Evolutionary conservation across 208 protist genomes (phyloP), one percentile per base, ranked within the genome.

Genomic region (Acanthamoeba lenticulata): DNA sequence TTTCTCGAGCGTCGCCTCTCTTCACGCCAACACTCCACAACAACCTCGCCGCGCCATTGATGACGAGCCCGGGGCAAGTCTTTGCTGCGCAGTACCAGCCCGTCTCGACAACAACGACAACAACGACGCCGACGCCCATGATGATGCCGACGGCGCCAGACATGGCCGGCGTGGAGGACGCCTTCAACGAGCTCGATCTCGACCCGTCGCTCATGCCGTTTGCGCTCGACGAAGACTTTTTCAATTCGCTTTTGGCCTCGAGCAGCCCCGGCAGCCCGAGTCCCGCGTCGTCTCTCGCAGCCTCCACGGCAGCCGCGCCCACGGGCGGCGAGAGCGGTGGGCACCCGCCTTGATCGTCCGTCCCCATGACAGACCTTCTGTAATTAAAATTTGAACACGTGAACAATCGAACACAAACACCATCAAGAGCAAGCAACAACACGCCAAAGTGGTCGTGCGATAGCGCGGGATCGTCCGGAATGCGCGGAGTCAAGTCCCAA

Each of bases 81-180:
- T 27, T 27, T 27, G 55, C 55, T 13, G 24, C 55, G 55, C 55
- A 62, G 15, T 62, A 62, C 55, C n/a, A n/a, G n/a, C n/a, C n/a
- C n/a, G n/a, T n/a, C n/a, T n/a, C n/a, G n/a, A n/a, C n/a, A n/a
- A n/a, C n/a, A n/a, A n/a, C n/a, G n/a, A n/a, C n/a, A n/a, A n/a
- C n/a, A n/a, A n/a, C n/a, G n/a, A n/a, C n/a, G n/a, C n/a, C n/a
- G n/a, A n/a, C n/a, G n/a, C n/a, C n/a, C n/a, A n/a, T n/a, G 55
- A 2, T 27, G 17, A 62, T 62, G 55, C 45, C n/a, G n/a, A n/a
- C 65, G 34, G 6, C 65, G 29, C n/a, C 72, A 0, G 72, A 83
- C 40, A 83, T 83, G 24, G 72, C 72, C 24, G 72, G 72, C 40
- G 72, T 83, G 72, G 72, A 83, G 29, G 72, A 83, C 5, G 72